Evolutionary conservation across 75 land plant species (phyloP).

Genomic region (Cupressus sempervirens): DNA sequence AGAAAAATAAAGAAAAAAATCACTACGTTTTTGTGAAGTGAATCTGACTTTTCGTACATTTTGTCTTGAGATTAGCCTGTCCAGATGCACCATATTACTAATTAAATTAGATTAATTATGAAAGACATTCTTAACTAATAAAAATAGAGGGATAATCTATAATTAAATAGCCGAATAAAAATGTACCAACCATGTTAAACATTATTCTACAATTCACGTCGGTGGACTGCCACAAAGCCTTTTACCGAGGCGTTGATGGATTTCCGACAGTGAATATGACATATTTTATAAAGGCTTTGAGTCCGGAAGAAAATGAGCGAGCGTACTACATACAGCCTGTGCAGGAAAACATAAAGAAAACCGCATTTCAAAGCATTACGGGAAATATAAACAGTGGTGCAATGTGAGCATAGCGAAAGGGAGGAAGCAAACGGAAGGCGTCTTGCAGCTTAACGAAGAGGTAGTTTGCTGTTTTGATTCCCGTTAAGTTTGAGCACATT

Average conservation of each 20-base stretch:
- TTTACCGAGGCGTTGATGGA: background rate
- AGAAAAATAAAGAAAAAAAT: too few relatives aligned
- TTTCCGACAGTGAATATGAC: slow-evolving; percentile 3
- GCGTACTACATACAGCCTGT: background rate
- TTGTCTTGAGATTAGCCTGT: too few relatives aligned
- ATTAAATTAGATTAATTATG: too few relatives aligned
- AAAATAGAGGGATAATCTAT: too few relatives aligned
- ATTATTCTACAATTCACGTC: background rate
- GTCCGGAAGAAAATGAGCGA: background rate
- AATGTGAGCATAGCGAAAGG: background rate
- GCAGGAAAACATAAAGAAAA: background rate
- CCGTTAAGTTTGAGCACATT: background rate
- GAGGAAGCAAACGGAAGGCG: background rate
- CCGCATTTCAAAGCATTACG: slow-evolving; percentile 7
- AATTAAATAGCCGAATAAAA: background rate
- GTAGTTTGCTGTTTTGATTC: background rate
- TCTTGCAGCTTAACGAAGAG: too few relatives aligned
- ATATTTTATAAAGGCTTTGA: background rate
- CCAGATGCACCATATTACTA: too few relatives aligned
- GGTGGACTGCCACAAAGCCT: background rate
- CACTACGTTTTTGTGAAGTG: too few relatives aligned
- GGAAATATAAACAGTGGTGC: background rate
- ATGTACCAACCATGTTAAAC: background rate
- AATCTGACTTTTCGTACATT: too few relatives aligned
- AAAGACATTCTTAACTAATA: too few relatives aligned